Evolutionary conservation across 108 stramenopile genomes (phyloP), one percentile per base, ranked within the genome.

Genomic region (Chaetoceros muelleri): DNA sequence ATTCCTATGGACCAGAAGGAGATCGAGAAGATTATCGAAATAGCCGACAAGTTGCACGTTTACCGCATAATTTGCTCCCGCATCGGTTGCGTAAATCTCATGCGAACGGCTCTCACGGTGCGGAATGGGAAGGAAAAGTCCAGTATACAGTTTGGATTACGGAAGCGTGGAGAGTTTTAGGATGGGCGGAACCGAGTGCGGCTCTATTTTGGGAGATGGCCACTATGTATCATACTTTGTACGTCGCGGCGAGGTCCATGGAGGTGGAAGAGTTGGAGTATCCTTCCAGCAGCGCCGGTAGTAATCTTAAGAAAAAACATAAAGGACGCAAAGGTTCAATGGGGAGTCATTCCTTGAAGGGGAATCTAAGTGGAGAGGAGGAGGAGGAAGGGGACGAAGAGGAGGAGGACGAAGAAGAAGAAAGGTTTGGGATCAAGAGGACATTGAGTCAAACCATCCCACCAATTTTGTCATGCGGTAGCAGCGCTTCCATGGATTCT

Each of bases 191-290:
- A 61, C 89, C 91, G 2, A 67, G 68, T 24, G 90, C 95, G 0
- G 88, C 85, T n/a, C 69, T 95, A 7, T 93, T 95, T 71, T 95
- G 94, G 94, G 94, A 95, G 71, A 95, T 95, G 91, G 89, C 92
- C 25, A 84, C 84, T 61, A 87, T 95, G 87, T 95, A 86, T 64
- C 87, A 90, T 55, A 83, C 87, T 17, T 61, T 90, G 8, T 86
- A 85, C 62, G 67, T 84, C 49, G 82, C 83, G 24, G 70, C 65
- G 16, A 68, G 84, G 58, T 70, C 69, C 44, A 53, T 27, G 65
- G 71, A 49, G 66, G 66, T 28, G 71, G 71, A 25, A 67, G 66
- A 31, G 71, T 52, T 17, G 65, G 48, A 7, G 65, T 46, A 21
- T n/a, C n/a, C n/a, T n/a, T n/a, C n/a, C n/a, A n/a, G n/a, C n/a